phyloP scores from a whole-genome alignment of 2,329 filamentous ascomycete genomes.

The Mycocentrospora acerina region DNA sequence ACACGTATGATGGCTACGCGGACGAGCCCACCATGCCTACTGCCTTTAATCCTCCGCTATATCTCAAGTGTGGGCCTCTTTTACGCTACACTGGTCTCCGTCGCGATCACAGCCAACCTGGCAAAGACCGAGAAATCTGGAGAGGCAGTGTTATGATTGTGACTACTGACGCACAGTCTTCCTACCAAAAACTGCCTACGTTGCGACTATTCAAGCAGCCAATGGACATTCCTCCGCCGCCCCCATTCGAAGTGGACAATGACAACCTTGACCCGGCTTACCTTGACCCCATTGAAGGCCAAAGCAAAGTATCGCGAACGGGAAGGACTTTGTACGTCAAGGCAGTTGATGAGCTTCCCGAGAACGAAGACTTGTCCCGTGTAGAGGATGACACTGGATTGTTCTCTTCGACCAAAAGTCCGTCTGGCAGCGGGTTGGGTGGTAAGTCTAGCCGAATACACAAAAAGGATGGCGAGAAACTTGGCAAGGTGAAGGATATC shows the following conservation, averaged over 20 bases:
- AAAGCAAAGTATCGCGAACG: conserved; percentile 80
- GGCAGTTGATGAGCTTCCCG: conserved; percentile 82
- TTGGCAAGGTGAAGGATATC: conserved; percentile 80
- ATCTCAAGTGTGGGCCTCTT: conserved; percentile 86
- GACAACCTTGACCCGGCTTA: conserved; percentile 72
- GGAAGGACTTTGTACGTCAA: conserved; percentile 87
- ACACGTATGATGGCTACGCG: conserved; percentile 67
- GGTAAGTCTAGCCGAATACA: conserved; percentile 51
- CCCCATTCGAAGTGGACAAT: conserved; percentile 67
- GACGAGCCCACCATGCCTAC: conserved; percentile 66
- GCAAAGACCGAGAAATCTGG: conserved; percentile 75
- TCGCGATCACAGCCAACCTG: conserved; percentile 52
- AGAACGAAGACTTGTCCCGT: conserved; percentile 74
- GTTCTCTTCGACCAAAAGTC: conserved; percentile 68
- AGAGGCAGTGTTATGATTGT: conserved; percentile 95
- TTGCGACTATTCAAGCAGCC: conserved; percentile 85
- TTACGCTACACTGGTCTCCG: conserved; percentile 86
- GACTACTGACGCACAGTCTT: conserved; percentile 79
- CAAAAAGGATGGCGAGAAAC: conserved; percentile 73
- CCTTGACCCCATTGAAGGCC: conserved; percentile 84
- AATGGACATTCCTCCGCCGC: conserved; percentile 77
- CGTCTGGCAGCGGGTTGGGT: conserved; percentile 45
- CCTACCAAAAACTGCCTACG: conserved; percentile 75
- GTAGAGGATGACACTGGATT: conserved; percentile 80
- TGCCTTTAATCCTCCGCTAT: conserved; percentile 79